Evolutionary conservation across 1,284 basidiomycete genomes (phyloP), one percentile per base, ranked within the genome.

Genomic region (Trichosporon coremiiforme): DNA sequence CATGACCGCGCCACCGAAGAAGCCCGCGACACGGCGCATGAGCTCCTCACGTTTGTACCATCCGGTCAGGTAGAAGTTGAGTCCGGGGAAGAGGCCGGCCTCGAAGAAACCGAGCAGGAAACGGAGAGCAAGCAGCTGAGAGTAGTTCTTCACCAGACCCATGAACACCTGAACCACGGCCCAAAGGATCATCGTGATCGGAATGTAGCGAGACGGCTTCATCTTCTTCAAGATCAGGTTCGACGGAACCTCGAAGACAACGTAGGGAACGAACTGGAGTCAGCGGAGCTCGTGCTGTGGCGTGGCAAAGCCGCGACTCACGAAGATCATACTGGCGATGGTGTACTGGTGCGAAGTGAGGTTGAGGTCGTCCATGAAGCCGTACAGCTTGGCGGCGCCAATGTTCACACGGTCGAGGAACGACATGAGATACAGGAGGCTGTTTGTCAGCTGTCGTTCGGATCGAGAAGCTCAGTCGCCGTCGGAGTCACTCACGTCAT

Each of bases 321-420:
- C 63, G 76, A 81, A 80, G 74, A 80, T 80, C 79, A 81, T 81
- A 0, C 77, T 79, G 2, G 78, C 78, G 25, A 76, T 82, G 38
- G 77, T 79, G 72, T 83, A 85, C 65, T 85, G 72, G 0, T 77
- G 68, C 17, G 81, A 82, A 3, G 73, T 75, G 15, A 86, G 78
- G 7, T 76, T 65, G 7, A 86, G 80, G 45, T 83, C 78, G 1
- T 65, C 75, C 29, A 77, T 76, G 70, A 86, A 79, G 13, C 65
- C 35, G 47, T 36, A 66, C n/a, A 83, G 75, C 47, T 79, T 76
- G 20, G 81, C 83, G 9, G 80, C 80, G 45, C 84, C 84, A 69
- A 84, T 81, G 65, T 84, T 84, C 47, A 84, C 82, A 31, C 84
- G 82, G 73, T 85, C 85, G 25, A 85, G 76, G 79, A 85, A 85